Base-by-base conservation (phyloP, 371 early-diverging fungal species). In the Basidiobolus heterosporus region DNA sequence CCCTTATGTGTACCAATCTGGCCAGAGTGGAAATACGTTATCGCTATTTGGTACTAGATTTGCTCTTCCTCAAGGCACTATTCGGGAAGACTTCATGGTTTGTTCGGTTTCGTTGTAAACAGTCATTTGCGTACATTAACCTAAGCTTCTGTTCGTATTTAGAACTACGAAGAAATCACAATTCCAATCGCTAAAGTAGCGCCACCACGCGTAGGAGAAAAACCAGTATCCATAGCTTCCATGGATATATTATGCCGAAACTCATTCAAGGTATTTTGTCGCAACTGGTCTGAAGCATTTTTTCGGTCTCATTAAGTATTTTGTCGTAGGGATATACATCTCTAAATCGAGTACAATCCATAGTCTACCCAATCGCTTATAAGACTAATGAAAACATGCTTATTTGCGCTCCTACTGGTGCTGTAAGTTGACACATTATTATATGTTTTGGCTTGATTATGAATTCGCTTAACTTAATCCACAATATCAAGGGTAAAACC, bases 371-470 rank as follows among this genome's bases (percentile, higher is more conserved):
- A 3, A 74, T 86, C 6, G 92, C 93, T 0, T 93, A 84, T 53
- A 78, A 80, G 23, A 82, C 91, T 8, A 91, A 94, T 62, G 93
- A 92, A 57, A 99, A 99, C 58, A 84, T 99, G 74, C 74, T 99
- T 23, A 86, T 99, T 14, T 96, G 90, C 66, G 99, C 99, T 4
- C 99, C 99, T 0, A 99, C 99, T 0, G 98, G 99, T 52, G 88
- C 97, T 41, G 82, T 78, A 74, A 69, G 70, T 82, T 11, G 21
- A 14, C 2, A 60, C 23, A n/a, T 44, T 69, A 8, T 52, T 64
- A 4, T 20, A 22, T 3, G 24, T 9, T 15, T 13, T 24, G 15
- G 9, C 19, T 11, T 21, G 17, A 30, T 6, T 36, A 48, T 15
- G 20, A 3, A 37, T 45, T 21, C 1, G 15, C 22, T 14, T 44